Percentiles rank a stretch among this genome's conserved stretches.
These are phyloP conservation scores for Penicillium herquei DNA, from an alignment of 495 filamentous ascomycete species.

Conservation along the genomic window DNA sequence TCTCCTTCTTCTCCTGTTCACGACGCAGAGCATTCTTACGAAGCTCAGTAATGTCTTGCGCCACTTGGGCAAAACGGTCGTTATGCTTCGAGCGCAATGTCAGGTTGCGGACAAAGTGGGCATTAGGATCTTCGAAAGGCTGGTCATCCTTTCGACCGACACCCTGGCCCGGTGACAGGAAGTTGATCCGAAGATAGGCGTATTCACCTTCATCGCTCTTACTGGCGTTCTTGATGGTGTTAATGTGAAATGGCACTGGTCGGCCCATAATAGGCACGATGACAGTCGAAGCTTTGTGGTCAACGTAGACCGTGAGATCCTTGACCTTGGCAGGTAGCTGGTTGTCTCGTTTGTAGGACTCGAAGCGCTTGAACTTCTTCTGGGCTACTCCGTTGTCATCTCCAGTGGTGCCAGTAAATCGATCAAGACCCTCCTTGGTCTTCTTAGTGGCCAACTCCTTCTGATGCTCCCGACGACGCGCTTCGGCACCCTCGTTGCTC, in stretches of 20 bases:
- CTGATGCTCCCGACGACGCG: conserved; percentile 84
- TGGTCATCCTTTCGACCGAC: conserved; percentile 98
- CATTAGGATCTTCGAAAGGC: conserved; percentile 93
- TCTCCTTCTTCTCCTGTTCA: conserved; percentile 98
- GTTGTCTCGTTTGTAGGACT: conserved; percentile 98
- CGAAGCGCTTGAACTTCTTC: conserved; percentile 98
- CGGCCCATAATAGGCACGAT: conserved; percentile 96
- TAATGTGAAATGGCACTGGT: conserved; percentile 97
- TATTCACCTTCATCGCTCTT: conserved; percentile 94
- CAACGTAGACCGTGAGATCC: conserved; percentile 84
- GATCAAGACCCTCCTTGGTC: conserved; percentile 78
- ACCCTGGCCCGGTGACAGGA: conserved; percentile 94
- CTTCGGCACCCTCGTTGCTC: conserved; percentile 86
- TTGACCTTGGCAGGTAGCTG: conserved; percentile 81
- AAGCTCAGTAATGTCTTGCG: conserved; percentile 86
- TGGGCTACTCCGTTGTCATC: conserved; percentile 86
- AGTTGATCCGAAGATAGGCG: conserved; percentile 93
- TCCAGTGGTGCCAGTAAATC: conserved; percentile 76
- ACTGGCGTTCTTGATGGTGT: conserved; percentile 97
- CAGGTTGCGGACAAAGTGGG: conserved; percentile 92
- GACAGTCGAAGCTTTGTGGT: conserved; percentile 84
- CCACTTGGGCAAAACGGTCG: conserved; percentile 82
- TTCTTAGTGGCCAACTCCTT: conserved; percentile 86
- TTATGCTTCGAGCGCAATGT: conserved; percentile 90
- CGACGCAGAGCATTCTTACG: conserved; percentile 85